A percentile compares a stretch with the other conserved stretches of the same genome.
Evolutionary conservation across 2,329 filamentous ascomycete species (phyloP).

Genomic region (Penicillium olsonii): DNA sequence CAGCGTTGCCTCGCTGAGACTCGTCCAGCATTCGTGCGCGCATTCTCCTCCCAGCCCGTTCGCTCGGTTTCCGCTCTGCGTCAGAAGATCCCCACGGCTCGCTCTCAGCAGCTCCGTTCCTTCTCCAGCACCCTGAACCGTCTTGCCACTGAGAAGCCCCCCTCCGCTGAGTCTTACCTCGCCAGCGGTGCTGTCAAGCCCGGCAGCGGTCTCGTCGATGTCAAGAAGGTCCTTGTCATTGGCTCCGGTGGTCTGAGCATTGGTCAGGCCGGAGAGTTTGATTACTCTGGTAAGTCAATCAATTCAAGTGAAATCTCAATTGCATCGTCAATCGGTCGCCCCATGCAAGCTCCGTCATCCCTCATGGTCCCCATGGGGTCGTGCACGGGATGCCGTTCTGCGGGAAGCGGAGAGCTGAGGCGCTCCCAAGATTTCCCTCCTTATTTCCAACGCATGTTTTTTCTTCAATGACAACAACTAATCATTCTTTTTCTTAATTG

Average conservation of each 20-base stretch:
- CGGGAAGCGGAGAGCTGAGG: slow-evolving; percentile 8
- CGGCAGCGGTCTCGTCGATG: slow-evolving; percentile 74
- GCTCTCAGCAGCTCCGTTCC: slow-evolving; percentile 45
- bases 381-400: slow-evolving; percentile 2
- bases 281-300: slow-evolving; percentile 81
- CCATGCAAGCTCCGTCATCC: neutral
- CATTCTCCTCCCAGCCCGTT: slow-evolving; percentile 40
- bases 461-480: slow-evolving; percentile 14
- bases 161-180: slow-evolving; percentile 83
- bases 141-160: slow-evolving; percentile 63
- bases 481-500: slow-evolving; percentile 11
- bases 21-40: slow-evolving; percentile 38
- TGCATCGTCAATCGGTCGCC: neutral
- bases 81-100: slow-evolving; percentile 38
- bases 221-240: slow-evolving; percentile 97
- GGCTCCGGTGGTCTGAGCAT: slow-evolving; percentile 93
- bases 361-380: slow-evolving; percentile 3
- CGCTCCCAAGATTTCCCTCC: neutral
- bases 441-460: no score
- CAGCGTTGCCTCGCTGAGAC: slow-evolving; percentile 44
- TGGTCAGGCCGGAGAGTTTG: slow-evolving; percentile 96
- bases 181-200: slow-evolving; percentile 83
- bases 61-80: slow-evolving; percentile 38
- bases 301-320: neutral
- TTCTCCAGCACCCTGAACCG: slow-evolving; percentile 45